Evolutionary conservation across 129 eudicot species (phyloP), one percentile per base, ranked within the genome.

Genomic region (Flaveria brownii): DNA sequence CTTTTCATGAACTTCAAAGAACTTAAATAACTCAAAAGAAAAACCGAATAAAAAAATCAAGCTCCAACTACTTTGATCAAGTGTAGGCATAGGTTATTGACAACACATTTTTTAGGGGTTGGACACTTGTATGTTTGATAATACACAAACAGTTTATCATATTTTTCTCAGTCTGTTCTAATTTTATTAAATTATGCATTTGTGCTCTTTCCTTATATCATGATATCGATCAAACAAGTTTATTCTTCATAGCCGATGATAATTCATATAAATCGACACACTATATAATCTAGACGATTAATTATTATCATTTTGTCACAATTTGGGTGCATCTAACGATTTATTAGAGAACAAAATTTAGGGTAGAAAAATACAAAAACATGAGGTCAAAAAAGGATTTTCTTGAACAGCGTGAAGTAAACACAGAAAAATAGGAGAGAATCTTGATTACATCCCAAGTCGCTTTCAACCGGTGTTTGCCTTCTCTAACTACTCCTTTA

Each of bases 391-490:
- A 80, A 80, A 73, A 75, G 28, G 83, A 66, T 80, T 66, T 80
- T 73, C 70, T 73, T 65, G 84, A 80, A 73, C 36, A 55, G 50
- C 10, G 74, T 22, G 72, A 67, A 62, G 64, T 73, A n/a, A 73
- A 80, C 75, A 80, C 84, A 80, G 84, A 80, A 80, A 73, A 80
- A 73, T 73, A 80, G 79, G 79, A 73, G 70, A 80, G 84, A 80
- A 73, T 73, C 79, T 80, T 15, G 66, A 73, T 80, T 54, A 80
- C 83, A 73, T 80, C 57, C 70, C 79, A 66, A 65, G 79, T 80
- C 84, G 22, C 84, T 80, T 80, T 80, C 79, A 80, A 23, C 61
- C 36, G 23, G 33, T 64, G 41, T 61, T 25, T 61, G 67, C 36
- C 41, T 61, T 25, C 39, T 0, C 41, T 25, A 10, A 10, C 23